Evolutionary conservation across 257 asterid genomes (phyloP).

Genomic region (Nicotiana noctiflora): DNA sequence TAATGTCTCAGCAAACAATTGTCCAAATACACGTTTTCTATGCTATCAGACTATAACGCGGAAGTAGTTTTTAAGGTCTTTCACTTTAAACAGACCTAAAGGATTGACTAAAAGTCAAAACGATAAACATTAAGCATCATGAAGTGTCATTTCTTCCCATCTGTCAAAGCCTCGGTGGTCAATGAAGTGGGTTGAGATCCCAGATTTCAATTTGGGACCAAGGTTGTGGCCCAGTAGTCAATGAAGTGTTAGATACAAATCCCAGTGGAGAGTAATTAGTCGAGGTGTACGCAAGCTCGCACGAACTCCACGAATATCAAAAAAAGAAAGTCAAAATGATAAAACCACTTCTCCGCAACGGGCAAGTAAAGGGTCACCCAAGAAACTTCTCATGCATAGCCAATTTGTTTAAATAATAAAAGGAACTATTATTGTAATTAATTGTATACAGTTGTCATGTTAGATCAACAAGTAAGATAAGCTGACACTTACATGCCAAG

Average conservation of each 20-base stretch:
- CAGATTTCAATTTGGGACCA: too few relatives aligned
- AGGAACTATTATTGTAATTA: neutral
- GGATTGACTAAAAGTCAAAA: neutral
- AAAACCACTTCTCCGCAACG: neutral
- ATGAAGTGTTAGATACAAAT: too few relatives aligned
- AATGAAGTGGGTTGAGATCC: too few relatives aligned
- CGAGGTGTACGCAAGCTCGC: too few relatives aligned
- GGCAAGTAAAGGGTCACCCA: neutral
- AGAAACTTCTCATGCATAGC: neutral
- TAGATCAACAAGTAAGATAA: neutral
- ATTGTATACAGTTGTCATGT: neutral
- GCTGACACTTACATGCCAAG: conserved; percentile 68
- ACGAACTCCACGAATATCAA: too few relatives aligned
- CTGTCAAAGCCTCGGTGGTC: too few relatives aligned
- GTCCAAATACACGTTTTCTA: neutral
- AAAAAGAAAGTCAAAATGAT: too few relatives aligned
- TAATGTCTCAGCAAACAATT: neutral
- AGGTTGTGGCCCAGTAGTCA: too few relatives aligned
- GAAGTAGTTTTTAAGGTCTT: neutral
- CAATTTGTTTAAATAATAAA: neutral
- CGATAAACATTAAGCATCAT: too few relatives aligned
- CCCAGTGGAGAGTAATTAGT: too few relatives aligned
- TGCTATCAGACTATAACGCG: neutral
- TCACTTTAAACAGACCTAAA: neutral
- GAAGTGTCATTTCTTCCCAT: too few relatives aligned